Evolutionary conservation across 208 protist species (phyloP).

Genomic region (Wallacemonas collosoma): DNA sequence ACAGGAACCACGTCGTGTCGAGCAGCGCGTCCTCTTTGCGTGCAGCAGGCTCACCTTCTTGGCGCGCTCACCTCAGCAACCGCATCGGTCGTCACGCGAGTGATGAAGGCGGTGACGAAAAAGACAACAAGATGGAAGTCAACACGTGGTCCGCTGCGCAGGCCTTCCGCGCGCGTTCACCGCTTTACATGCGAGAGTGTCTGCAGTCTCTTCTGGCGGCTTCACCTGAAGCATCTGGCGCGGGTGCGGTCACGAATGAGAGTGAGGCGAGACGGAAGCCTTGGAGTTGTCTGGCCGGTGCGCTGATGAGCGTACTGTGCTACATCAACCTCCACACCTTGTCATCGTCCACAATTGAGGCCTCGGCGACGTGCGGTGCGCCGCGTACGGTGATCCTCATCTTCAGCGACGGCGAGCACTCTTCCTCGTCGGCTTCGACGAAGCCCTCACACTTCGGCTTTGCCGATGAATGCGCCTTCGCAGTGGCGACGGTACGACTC

Average conservation of each 20-base stretch:
- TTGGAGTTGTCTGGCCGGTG: conserved; percentile 66
- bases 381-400: conserved; percentile 34
- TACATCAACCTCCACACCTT: conserved; percentile 48
- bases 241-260: background rate
- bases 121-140: background rate
- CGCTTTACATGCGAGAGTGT: conserved; percentile 14
- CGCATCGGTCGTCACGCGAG: too few species aligned
- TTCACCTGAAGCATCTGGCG: background rate
- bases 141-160: background rate
- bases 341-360: background rate
- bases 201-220: background rate
- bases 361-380: background rate
- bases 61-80: background rate
- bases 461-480: conserved; percentile 68
- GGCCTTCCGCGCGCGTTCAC: conserved; percentile 19
- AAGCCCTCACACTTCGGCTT: conserved; percentile 26
- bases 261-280: conserved; percentile 13
- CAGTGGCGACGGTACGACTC: conserved; percentile 40
- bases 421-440: background rate
- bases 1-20: conserved; percentile 51
- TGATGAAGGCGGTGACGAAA: too few species aligned
- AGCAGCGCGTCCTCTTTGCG: conserved; percentile 3
- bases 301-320: conserved; percentile 56
- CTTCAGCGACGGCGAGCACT: conserved; percentile 57
- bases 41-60: conserved; percentile 8